These are phyloP conservation scores for Phanerochaete sordida DNA, from an alignment of 768 basidiomycete genomes.

Conservation along the genomic window DNA sequence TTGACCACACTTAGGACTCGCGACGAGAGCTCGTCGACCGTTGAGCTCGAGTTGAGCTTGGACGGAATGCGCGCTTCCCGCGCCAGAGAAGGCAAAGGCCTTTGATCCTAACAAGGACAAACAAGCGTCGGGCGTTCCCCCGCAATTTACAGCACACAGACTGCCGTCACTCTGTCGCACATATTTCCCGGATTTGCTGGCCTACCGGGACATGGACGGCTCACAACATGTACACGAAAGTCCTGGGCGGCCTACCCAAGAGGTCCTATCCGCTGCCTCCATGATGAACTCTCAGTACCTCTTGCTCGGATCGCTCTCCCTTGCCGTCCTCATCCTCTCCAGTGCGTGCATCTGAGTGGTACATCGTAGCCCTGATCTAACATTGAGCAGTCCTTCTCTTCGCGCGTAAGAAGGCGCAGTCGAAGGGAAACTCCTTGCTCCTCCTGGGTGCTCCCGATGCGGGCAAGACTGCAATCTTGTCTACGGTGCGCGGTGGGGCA, in stretches of 20 bases:
- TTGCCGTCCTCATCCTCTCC: constrained; percentile 41
- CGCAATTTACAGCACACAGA: not conserved
- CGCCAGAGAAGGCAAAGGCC: constrained; percentile 13
- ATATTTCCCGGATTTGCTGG: not conserved
- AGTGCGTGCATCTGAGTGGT: constrained; percentile 30
- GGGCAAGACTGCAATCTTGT: constrained; percentile 79
- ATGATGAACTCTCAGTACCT: constrained; percentile 38
- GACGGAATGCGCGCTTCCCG: not conserved
- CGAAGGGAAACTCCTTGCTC: constrained; percentile 59
- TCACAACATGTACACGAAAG: not conserved
- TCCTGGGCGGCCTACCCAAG: constrained; percentile 20
- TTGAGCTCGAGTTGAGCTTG: no score
- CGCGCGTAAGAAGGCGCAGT: constrained; percentile 38
- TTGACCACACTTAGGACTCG: no score
- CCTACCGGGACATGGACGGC: not conserved
- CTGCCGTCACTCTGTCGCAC: not conserved
- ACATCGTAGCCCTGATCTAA: constrained; percentile 12
- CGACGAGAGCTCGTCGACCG: no score
- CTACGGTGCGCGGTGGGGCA: constrained; percentile 46
- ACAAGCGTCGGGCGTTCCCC: constrained; percentile 6
- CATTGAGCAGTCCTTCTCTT: constrained; percentile 38
- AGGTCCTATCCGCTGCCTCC: constrained; percentile 32
- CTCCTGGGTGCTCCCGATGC: constrained; percentile 74
- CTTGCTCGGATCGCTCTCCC: constrained; percentile 37
- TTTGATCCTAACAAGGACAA: constrained; percentile 19